Evolutionary conservation across 2,329 filamentous ascomycete species (phyloP).

Genomic region (Neurospora sp.): DNA sequence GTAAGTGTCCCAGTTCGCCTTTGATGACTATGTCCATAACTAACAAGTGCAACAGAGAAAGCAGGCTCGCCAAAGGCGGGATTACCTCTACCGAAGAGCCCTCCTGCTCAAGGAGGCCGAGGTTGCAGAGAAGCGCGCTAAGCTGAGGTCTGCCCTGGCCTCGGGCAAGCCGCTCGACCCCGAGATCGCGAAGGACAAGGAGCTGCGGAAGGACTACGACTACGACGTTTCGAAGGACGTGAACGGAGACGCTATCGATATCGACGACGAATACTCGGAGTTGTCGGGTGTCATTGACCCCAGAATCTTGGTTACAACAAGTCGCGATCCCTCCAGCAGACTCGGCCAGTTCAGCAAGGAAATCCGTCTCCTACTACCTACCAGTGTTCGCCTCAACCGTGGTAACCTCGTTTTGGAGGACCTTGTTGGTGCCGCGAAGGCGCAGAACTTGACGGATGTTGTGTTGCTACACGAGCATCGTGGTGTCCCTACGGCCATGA

Average conservation of each 20-base stretch:
- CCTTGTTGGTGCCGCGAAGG: slow-evolving; percentile 70
- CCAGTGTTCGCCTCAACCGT: slow-evolving; percentile 53
- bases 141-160: slow-evolving; percentile 76
- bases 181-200: slow-evolving; percentile 75
- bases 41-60: slow-evolving; percentile 39
- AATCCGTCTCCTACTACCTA: slow-evolving; percentile 19
- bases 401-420: slow-evolving; percentile 84
- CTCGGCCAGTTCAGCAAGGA: slow-evolving; percentile 90
- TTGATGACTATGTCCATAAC: not conserved
- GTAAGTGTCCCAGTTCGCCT: slow-evolving; percentile 6
- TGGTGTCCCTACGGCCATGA: slow-evolving; percentile 83
- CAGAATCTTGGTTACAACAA: slow-evolving; percentile 81
- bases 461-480: slow-evolving; percentile 86
- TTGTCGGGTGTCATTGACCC: slow-evolving; percentile 75
- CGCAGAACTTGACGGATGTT: slow-evolving; percentile 73
- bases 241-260: slow-evolving; percentile 54
- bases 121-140: slow-evolving; percentile 81
- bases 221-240: slow-evolving; percentile 80
- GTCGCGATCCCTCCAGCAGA: slow-evolving; percentile 73
- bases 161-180: slow-evolving; percentile 79
- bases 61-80: slow-evolving; percentile 68
- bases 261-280: slow-evolving; percentile 85
- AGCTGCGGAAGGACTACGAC: slow-evolving; percentile 76
- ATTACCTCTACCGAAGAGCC: slow-evolving; percentile 86
- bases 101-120: slow-evolving; percentile 83